Evolutionary conservation across 2,329 filamentous ascomycete species (phyloP).

Genomic region (Paracorniculantispora psalliotae): DNA sequence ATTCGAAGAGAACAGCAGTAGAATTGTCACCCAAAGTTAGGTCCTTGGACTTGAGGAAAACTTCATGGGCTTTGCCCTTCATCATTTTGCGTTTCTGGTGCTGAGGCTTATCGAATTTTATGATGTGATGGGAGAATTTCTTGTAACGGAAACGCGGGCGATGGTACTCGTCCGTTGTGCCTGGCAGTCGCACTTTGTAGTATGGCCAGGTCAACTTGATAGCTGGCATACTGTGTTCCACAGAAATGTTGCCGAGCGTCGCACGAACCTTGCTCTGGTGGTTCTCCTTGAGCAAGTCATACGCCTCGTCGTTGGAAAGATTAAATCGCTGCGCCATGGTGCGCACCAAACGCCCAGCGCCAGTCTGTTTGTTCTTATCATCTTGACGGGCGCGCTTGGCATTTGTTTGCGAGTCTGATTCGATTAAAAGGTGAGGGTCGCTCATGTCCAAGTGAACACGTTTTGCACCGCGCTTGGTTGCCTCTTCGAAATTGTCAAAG

Average conservation of each 20-base stretch:
- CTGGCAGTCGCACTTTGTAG: constrained; percentile 80
- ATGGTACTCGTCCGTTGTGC: constrained; percentile 75
- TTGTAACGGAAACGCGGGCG: constrained; percentile 72
- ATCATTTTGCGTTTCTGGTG: constrained; percentile 76
- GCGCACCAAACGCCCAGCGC: constrained; percentile 63
- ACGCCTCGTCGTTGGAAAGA: constrained; percentile 92
- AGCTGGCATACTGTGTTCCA: constrained; percentile 92
- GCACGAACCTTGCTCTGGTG: constrained; percentile 94
- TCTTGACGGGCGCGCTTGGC: constrained; percentile 55
- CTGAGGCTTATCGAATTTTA: constrained; percentile 67
- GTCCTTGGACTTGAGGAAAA: constrained; percentile 76
- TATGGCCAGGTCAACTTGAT: constrained; percentile 91
- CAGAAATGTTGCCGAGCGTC: constrained; percentile 82
- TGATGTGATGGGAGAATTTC: constrained; percentile 59
- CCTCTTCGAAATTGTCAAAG: constrained; percentile 74
- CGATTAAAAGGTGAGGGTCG: constrained; percentile 80
- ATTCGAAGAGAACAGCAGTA: constrained; percentile 82
- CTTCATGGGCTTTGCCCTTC: constrained; percentile 72
- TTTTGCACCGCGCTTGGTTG: constrained; percentile 68
- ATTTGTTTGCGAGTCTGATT: constrained; percentile 63
- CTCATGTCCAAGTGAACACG: constrained; percentile 80
- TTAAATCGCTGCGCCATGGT: constrained; percentile 83
- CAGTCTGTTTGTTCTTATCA: constrained; percentile 60
- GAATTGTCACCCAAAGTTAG: constrained; percentile 87
- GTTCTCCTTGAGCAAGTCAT: constrained; percentile 93